Conservation (phyloP, 306 rosid genomes). For the Phaseolus lunatus region DNA sequence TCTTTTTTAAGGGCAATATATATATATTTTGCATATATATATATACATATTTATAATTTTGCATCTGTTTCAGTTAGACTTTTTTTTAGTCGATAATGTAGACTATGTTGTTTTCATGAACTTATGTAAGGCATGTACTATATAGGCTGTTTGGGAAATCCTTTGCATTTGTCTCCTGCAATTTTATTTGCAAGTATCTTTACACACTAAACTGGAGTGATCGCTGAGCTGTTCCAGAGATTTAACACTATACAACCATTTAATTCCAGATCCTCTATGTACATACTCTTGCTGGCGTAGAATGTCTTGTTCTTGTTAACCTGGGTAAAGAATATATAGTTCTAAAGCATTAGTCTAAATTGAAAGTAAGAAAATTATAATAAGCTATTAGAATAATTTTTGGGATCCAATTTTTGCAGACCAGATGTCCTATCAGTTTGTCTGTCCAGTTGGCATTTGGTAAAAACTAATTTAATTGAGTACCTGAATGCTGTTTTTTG, state of each 20-base stretch:
- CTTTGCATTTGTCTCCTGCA: conserved; percentile 2
- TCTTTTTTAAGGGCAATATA: not conserved
- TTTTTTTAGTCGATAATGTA: not conserved
- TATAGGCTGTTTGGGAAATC: not conserved
- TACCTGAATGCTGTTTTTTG: not conserved
- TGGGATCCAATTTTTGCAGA: not conserved
- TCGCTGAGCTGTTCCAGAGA: not conserved
- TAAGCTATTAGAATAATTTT: not conserved
- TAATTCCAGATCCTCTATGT: not conserved
- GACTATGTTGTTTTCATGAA: not conserved
- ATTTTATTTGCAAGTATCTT: not conserved
- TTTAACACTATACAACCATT: not conserved
- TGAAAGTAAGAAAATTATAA: not conserved
- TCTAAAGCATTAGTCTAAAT: conserved; percentile 12
- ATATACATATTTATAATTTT: not conserved
- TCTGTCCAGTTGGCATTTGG: not conserved
- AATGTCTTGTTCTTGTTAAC: not conserved
- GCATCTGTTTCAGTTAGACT: conserved; percentile 1
- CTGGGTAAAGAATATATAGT: not conserved
- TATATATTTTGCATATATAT: not conserved
- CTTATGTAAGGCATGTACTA: not conserved
- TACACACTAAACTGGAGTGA: conserved; percentile 7
- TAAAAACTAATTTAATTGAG: not conserved
- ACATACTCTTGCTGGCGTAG: not conserved
- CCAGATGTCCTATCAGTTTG: not conserved